Conservation (phyloP, 495 filamentous ascomycete species). For the Penicillium tannophilum region DNA sequence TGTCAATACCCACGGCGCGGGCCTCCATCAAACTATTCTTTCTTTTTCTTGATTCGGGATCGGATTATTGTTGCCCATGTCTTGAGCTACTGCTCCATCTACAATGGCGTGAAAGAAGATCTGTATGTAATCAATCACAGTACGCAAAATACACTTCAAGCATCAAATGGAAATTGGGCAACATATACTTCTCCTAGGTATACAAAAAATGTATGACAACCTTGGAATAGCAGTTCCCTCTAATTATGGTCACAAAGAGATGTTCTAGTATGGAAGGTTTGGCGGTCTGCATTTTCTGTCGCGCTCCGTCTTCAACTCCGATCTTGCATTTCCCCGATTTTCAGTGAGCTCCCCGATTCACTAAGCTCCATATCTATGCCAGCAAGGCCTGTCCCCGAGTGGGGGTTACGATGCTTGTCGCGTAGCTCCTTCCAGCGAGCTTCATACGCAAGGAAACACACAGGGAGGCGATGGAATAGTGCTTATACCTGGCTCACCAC, state of each 20-base stretch:
- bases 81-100: no score
- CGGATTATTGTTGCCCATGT: neutral
- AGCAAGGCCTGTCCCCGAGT: neutral
- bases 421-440: neutral
- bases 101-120: no score
- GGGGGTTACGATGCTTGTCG: neutral
- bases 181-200: no score
- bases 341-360: neutral
- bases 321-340: neutral
- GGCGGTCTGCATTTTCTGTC: neutral
- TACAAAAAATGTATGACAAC: no score
- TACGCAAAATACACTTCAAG: no score
- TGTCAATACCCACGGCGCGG: constrained; percentile 34
- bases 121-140: no score
- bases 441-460: neutral
- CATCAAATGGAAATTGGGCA: no score
- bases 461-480: constrained; percentile 1
- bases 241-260: neutral
- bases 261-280: neutral
- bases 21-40: constrained; percentile 16
- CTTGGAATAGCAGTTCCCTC: no score
- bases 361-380: neutral
- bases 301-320: neutral
- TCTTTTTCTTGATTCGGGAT: neutral
- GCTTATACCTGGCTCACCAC: constrained; percentile 45